Evolutionary conservation across 352 stramenopile species (phyloP), one percentile per base, ranked within the genome.

Genomic region (Thalassiosira hispida): DNA sequence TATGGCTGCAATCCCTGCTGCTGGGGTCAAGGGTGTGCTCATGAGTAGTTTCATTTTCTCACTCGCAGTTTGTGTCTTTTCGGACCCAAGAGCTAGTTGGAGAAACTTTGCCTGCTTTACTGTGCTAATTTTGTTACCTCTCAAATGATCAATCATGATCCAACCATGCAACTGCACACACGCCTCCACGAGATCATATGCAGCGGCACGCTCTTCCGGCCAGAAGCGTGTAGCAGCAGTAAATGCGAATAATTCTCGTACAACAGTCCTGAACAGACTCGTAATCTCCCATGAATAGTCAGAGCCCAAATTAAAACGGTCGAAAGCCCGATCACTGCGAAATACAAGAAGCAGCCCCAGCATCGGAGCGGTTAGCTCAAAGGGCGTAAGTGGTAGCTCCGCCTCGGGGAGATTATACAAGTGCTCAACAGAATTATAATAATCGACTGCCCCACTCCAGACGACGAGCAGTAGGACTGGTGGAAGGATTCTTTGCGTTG

Each of bases 261-360:
- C 31, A 38, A 38, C 31, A 38, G 31, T 38, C 31, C 8, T 38
- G 31, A 38, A 38, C 31, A 38, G 31, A 38, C 31, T 38, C 31
- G 31, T 38, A 38, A 38, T 38, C 31, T 38, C 31, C 31, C 31
- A 38, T 38, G 31, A 3, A 38, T 38, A 38, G 31, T 38, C 31
- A 38, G 31, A 38, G 31, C 31, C 31, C 59, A 33, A 63, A 59
- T 11, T 40, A 12, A 23, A 68, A 40, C 68, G 8, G 14, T 27
- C 38, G 35, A 77, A 74, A 0, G 52, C 53, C 7, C 29, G 22
- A 59, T 74, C 66, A 51, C 51, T 75, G 0, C 66, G 47, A 67
- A 75, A 74, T 1, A 74, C 65, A 0, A 74, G 20, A 11, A 74
- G 33, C 33, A 74, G 22, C 0, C 65, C 65, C 52, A 74, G 52